phyloP scores from a whole-genome alignment of 805 yeast species.

The Wickerhamiella dianesei region DNA sequence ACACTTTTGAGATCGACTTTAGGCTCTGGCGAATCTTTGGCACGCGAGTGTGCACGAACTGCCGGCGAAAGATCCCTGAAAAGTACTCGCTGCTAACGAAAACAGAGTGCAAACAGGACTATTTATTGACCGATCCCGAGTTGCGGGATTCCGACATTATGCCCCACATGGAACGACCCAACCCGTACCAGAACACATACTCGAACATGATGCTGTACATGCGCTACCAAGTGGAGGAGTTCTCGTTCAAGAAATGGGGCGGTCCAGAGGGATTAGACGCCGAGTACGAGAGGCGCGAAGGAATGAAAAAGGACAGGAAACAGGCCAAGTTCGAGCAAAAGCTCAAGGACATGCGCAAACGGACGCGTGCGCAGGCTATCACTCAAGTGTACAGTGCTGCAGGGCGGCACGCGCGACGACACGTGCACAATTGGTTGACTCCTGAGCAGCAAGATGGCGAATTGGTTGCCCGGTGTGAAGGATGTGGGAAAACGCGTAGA shows the following conservation, averaged over 20 bases:
- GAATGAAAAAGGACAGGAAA: slow-evolving; percentile 51
- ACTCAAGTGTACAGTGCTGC: slow-evolving; percentile 28
- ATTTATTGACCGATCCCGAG: slow-evolving; percentile 87
- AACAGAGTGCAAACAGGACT: slow-evolving; percentile 90
- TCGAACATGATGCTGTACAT: slow-evolving; percentile 86
- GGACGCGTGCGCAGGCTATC: slow-evolving; percentile 84
- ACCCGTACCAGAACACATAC: slow-evolving; percentile 83
- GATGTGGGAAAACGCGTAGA: slow-evolving; percentile 17
- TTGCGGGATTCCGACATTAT: slow-evolving; percentile 54
- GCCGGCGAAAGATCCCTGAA: slow-evolving; percentile 63
- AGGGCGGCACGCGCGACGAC: slow-evolving; percentile 40
- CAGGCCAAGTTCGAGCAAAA: slow-evolving; percentile 70
- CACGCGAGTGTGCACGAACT: slow-evolving; percentile 64
- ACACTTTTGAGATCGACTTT: slow-evolving; percentile 66
- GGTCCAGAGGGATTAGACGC: slow-evolving; percentile 73
- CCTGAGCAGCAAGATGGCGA: slow-evolving; percentile 15
- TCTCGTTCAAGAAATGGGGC: slow-evolving; percentile 91
- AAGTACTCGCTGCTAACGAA: slow-evolving; percentile 84
- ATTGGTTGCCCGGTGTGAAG: slow-evolving; percentile 10
- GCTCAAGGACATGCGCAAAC: slow-evolving; percentile 74
- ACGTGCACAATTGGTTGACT: slow-evolving; percentile 61
- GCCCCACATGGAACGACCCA: slow-evolving; percentile 74
- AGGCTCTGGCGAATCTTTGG: slow-evolving; percentile 52
- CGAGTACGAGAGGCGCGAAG: slow-evolving; percentile 85
- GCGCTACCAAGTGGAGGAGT: slow-evolving; percentile 85